These are phyloP conservation scores for Candida maesae DNA, from an alignment of 805 yeast genomes.

Conservation along the genomic window DNA sequence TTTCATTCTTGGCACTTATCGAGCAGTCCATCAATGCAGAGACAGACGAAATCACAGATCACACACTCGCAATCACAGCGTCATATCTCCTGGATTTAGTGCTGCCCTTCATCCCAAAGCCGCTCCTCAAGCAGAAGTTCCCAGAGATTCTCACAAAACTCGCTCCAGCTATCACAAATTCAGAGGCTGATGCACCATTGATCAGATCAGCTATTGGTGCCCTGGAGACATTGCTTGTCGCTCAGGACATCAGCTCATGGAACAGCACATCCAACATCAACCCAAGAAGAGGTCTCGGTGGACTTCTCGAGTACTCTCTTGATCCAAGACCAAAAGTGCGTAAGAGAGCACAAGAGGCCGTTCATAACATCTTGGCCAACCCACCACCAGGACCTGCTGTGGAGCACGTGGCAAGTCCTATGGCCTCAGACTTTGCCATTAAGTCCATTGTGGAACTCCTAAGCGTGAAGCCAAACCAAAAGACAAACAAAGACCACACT, in stretches of 20 bases:
- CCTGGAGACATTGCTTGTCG: conserved; percentile 69
- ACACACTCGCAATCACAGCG: conserved; percentile 65
- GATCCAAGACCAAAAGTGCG: conserved; percentile 95
- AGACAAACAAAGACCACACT: conserved; percentile 45
- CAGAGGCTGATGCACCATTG: conserved; percentile 73
- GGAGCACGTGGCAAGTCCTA: conserved; percentile 71
- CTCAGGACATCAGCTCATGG: conserved; percentile 86
- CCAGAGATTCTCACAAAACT: conserved; percentile 72
- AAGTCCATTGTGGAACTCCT: conserved; percentile 47
- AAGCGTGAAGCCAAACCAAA: conserved; percentile 31
- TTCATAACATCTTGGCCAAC: conserved; percentile 55
- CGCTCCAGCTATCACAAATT: conserved; percentile 73
- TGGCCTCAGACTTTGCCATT: conserved; percentile 67
- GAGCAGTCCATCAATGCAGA: conserved; percentile 60
- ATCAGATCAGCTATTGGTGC: conserved; percentile 83
- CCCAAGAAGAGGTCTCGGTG: conserved; percentile 78
- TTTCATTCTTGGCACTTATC: conserved; percentile 75
- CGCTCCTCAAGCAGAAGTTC: conserved; percentile 69
- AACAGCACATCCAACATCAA: conserved; percentile 45
- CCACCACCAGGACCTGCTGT: conserved; percentile 75
- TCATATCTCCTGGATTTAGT: conserved; percentile 80
- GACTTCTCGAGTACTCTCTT: conserved; percentile 69
- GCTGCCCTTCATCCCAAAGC: conserved; percentile 67
- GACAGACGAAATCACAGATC: conserved; percentile 50
- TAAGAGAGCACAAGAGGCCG: conserved; percentile 89